Evolutionary conservation across 164 flowering plant species (phyloP).

Genomic region (Paratinospora sagittata): DNA sequence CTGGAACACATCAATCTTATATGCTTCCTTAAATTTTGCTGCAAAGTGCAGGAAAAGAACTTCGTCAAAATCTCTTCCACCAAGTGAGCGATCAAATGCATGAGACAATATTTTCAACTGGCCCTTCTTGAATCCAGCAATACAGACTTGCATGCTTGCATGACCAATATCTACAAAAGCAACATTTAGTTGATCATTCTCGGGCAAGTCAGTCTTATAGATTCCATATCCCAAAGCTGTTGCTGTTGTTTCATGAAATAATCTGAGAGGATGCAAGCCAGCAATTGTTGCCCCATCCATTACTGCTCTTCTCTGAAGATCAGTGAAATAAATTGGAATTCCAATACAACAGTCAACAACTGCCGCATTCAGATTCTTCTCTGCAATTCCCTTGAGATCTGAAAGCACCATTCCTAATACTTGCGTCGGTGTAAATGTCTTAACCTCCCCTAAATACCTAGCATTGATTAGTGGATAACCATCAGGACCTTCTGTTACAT

Average conservation of each 20-base stretch:
- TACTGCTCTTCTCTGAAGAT: slow-evolving; percentile 85
- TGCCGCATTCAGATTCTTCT: slow-evolving; percentile 85
- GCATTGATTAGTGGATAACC: slow-evolving; percentile 82
- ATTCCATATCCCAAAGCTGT: slow-evolving; percentile 92
- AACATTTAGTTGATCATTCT: slow-evolving; percentile 72
- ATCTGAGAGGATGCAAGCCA: slow-evolving; percentile 69
- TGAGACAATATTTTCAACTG: slow-evolving; percentile 72
- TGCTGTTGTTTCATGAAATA: slow-evolving; percentile 85
- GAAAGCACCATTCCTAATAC: slow-evolving; percentile 82
- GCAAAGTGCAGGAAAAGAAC: slow-evolving; percentile 75
- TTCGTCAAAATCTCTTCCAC: slow-evolving; percentile 92
- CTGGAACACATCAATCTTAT: slow-evolving; percentile 69
- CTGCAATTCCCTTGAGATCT: slow-evolving; percentile 76
- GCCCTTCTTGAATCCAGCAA: slow-evolving; percentile 83
- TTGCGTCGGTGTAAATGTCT: slow-evolving; percentile 74
- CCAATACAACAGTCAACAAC: slow-evolving; percentile 97
- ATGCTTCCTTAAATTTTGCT: slow-evolving; percentile 62
- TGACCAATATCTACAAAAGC: slow-evolving; percentile 89
- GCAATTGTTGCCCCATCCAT: slow-evolving; percentile 91
- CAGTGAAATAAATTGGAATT: slow-evolving; percentile 84
- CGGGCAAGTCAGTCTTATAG: slow-evolving; percentile 87
- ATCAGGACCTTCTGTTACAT: slow-evolving; percentile 84
- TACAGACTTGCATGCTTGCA: slow-evolving; percentile 84
- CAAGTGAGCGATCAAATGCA: slow-evolving; percentile 62
- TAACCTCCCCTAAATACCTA: slow-evolving; percentile 63